A percentile compares a stretch with the other conserved stretches of the same genome.
Conservation (phyloP, 495 filamentous ascomycete genomes). For the Ascodesmis nigricans region DNA sequence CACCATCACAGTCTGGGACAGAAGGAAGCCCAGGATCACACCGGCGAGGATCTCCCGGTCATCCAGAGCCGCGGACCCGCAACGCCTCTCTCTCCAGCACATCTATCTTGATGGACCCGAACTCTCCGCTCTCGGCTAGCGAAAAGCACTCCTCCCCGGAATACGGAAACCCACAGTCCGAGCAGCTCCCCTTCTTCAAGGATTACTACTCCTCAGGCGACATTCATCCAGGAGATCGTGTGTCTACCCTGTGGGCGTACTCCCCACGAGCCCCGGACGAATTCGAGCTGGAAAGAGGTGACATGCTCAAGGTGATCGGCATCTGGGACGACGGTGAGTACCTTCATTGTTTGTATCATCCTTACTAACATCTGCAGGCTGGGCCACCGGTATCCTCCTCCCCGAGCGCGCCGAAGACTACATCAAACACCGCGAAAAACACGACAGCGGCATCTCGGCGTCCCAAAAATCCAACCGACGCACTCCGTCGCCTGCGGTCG, state of each 20-base stretch:
- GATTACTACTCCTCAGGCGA: constrained; percentile 98
- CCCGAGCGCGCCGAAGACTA: constrained; percentile 73
- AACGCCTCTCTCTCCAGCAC: constrained; percentile 78
- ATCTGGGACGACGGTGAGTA: constrained; percentile 85
- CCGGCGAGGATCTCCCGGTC: constrained; percentile 26
- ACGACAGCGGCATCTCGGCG: constrained; percentile 85
- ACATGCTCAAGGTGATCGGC: constrained; percentile 96
- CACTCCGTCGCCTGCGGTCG: constrained; percentile 44
- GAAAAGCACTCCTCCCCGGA: constrained; percentile 62
- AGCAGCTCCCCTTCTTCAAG: constrained; percentile 87
- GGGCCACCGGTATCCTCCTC: constrained; percentile 81
- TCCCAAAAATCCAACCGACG: constrained; percentile 17
- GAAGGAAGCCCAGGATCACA: constrained; percentile 60
- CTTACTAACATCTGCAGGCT: constrained; percentile 23
- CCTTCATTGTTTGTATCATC: not conserved
- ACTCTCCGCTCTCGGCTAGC: constrained; percentile 51
- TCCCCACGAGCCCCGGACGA: constrained; percentile 84
- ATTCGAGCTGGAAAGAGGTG: constrained; percentile 79
- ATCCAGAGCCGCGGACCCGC: constrained; percentile 44
- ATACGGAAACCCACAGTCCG: constrained; percentile 73
- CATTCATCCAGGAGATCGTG: constrained; percentile 75
- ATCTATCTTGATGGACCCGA: constrained; percentile 52
- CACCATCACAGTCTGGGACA: constrained; percentile 54
- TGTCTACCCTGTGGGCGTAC: constrained; percentile 90
- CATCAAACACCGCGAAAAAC: constrained; percentile 54